These are phyloP conservation scores for Alternaria conjuncta DNA, from an alignment of 2,329 filamentous ascomycete genomes.

Conservation along the genomic window DNA sequence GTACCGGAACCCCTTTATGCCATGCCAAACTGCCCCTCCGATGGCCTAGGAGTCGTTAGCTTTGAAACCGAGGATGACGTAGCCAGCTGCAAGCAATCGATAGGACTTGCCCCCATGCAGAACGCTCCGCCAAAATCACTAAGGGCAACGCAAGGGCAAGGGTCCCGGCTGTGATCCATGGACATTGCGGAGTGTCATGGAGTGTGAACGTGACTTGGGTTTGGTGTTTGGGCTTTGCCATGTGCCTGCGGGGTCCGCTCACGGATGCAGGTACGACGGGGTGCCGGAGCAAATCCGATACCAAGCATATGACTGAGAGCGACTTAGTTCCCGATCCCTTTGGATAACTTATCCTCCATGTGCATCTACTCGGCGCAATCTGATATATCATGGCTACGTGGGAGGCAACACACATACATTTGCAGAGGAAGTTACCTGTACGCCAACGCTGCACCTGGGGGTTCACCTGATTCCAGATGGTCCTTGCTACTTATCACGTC, in stretches of 20 bases:
- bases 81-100: slow-evolving; percentile 10
- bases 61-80: slow-evolving; percentile 7
- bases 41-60: slow-evolving; percentile 37
- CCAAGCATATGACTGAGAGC: slow-evolving; percentile 4
- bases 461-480: neutral
- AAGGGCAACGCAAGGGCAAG: slow-evolving; percentile 82
- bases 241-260: slow-evolving; percentile 14
- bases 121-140: slow-evolving; percentile 98
- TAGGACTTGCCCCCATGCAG: slow-evolving; percentile 81
- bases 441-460: neutral
- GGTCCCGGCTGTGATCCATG: neutral
- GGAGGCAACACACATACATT: neutral
- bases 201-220: neutral
- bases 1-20: slow-evolving; percentile 6
- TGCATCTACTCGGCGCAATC: neutral
- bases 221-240: neutral
- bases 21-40: slow-evolving; percentile 31
- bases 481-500: neutral
- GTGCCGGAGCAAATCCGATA: slow-evolving; percentile 8
- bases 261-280: slow-evolving; percentile 21
- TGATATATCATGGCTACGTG: neutral
- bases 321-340: neutral
- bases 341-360: neutral
- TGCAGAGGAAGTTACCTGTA: neutral
- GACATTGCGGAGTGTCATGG: slow-evolving; percentile 1